Evolutionary conservation across 352 stramenopile species (phyloP).

Genomic region (Pythium coloratum): DNA sequence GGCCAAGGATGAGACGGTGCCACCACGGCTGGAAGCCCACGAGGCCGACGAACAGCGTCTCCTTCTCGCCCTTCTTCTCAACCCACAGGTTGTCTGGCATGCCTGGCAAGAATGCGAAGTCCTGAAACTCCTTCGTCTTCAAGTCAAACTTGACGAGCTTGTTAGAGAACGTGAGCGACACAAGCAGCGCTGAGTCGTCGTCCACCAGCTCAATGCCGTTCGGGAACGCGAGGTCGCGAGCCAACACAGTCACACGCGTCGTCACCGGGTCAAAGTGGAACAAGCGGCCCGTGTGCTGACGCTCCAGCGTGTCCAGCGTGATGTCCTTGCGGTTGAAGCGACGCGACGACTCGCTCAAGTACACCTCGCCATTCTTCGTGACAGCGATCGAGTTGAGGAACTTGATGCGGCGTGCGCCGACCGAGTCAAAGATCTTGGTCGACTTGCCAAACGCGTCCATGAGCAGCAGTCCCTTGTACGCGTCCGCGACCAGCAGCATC

Average conservation of each 20-base stretch:
- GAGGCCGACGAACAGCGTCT: slow-evolving; percentile 43
- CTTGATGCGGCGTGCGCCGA: slow-evolving; percentile 36
- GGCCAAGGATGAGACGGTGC: slow-evolving; percentile 30
- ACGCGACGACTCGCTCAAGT: slow-evolving; percentile 55
- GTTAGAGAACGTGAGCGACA: slow-evolving; percentile 52
- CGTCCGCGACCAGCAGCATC: slow-evolving; percentile 61
- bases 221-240: slow-evolving; percentile 39
- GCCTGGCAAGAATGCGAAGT: slow-evolving; percentile 64
- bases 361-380: slow-evolving; percentile 44
- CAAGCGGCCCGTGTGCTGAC: slow-evolving; percentile 42
- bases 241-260: slow-evolving; percentile 31
- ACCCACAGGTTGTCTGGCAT: slow-evolving; percentile 56
- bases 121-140: slow-evolving; percentile 37
- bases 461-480: slow-evolving; percentile 58
- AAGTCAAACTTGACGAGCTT: slow-evolving; percentile 61
- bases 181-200: slow-evolving; percentile 37
- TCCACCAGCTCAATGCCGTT: slow-evolving; percentile 51
- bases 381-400: slow-evolving; percentile 58
- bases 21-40: slow-evolving; percentile 33
- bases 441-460: slow-evolving; percentile 54
- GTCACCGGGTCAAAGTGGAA: slow-evolving; percentile 46
- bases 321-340: slow-evolving; percentile 49
- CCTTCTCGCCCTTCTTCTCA: slow-evolving; percentile 31
- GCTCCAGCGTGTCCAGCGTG: slow-evolving; percentile 51
- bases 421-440: slow-evolving; percentile 54